Conservation (phyloP, 2,329 filamentous ascomycete genomes). For the Fusarium coffeatum region DNA sequence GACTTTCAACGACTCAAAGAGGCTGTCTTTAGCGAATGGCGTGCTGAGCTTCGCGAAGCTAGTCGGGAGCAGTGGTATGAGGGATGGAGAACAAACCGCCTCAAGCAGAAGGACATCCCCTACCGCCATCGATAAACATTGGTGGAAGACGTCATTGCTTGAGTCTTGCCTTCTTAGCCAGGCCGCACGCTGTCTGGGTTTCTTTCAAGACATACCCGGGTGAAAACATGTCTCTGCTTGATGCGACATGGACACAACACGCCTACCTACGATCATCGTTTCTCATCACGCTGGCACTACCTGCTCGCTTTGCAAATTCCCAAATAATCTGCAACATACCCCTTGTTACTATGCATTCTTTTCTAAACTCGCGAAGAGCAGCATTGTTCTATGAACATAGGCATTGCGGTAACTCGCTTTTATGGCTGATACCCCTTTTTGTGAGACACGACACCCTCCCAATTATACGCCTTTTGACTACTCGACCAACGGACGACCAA, state of each 20-base stretch:
- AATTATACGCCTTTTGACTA: slow-evolving; percentile 22
- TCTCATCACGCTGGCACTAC: slow-evolving; percentile 37
- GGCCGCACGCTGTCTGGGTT: slow-evolving; percentile 5
- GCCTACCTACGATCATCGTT: slow-evolving; percentile 30
- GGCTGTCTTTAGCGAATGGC: slow-evolving; percentile 93
- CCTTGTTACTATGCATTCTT: slow-evolving; percentile 45
- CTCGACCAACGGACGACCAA: slow-evolving; percentile 23
- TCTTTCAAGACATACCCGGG: neutral
- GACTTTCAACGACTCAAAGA: slow-evolving; percentile 94
- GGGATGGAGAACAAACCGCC: slow-evolving; percentile 83
- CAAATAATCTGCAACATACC: slow-evolving; percentile 53
- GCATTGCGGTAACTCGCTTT: slow-evolving; percentile 24
- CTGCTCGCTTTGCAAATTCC: slow-evolving; percentile 42
- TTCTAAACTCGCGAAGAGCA: slow-evolving; percentile 36
- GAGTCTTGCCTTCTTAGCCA: slow-evolving; percentile 12
- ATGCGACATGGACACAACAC: slow-evolving; percentile 29
- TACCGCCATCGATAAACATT: slow-evolving; percentile 51
- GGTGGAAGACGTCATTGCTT: slow-evolving; percentile 2
- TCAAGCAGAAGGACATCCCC: slow-evolving; percentile 65
- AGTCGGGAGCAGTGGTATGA: slow-evolving; percentile 96
- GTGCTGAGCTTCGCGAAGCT: slow-evolving; percentile 87
- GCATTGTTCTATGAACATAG: slow-evolving; percentile 14
- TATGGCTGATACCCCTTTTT: slow-evolving; percentile 39
- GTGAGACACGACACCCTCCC: slow-evolving; percentile 25
- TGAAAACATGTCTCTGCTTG: slow-evolving; percentile 27